Conservation (phyloP, 1,139 yeast species). For the Diutina pseudorugosa region DNA sequence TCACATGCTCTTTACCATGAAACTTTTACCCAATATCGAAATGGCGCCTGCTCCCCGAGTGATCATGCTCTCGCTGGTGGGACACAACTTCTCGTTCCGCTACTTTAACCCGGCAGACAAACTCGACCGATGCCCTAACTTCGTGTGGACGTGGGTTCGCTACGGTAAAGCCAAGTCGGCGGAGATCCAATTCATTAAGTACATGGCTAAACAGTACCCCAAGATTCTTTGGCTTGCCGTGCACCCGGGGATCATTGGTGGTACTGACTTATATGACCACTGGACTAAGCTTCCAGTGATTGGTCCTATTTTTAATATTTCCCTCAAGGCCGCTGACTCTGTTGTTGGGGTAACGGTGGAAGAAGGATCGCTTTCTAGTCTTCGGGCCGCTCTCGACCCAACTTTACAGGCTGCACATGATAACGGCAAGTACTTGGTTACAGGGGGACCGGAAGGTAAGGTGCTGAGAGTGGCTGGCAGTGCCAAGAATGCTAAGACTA, state of each 20-base stretch:
- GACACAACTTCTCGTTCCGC: conserved; percentile 17
- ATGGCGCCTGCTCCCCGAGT: conserved; percentile 19
- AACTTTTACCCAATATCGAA: conserved; percentile 18
- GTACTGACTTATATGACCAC: conserved; percentile 22
- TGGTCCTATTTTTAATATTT: conserved; percentile 13
- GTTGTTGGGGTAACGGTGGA: conserved; percentile 15
- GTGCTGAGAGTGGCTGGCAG: conserved; percentile 18
- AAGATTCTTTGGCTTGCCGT: conserved; percentile 21
- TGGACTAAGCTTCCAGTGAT: conserved; percentile 18
- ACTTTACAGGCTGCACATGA: conserved; percentile 14
- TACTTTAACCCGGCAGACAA: conserved; percentile 13
- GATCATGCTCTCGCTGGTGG: conserved; percentile 21
- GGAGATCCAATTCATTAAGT: conserved; percentile 19
- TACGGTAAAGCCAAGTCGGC: conserved; percentile 26
- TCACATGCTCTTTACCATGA: conserved; percentile 22
- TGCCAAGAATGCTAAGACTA: not conserved
- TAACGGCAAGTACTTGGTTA: conserved; percentile 22
- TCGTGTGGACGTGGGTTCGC: conserved; percentile 19
- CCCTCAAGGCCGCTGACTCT: conserved; percentile 8
- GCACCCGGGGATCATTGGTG: conserved; percentile 29
- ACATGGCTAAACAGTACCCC: conserved; percentile 19
- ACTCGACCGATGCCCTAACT: conserved; percentile 16
- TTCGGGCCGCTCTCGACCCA: conserved; percentile 24
- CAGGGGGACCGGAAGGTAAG: conserved; percentile 20
- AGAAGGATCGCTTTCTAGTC: conserved; percentile 24